Conservation (phyloP, 2,329 filamentous ascomycete species). For the Fusarium nodosum region DNA sequence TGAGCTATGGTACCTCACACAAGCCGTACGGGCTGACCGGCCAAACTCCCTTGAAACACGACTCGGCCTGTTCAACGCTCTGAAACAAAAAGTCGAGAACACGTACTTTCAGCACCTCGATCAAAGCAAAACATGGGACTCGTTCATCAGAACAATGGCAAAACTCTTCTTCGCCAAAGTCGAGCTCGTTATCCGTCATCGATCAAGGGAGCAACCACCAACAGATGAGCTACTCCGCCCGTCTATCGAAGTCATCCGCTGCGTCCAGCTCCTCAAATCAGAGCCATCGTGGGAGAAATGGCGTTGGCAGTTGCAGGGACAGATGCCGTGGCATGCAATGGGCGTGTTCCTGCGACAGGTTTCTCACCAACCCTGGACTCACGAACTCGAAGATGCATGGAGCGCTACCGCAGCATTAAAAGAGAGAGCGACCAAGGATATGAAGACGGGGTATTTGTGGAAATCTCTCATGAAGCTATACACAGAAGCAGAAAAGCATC, state of each 20-base stretch:
- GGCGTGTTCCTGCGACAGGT: slow-evolving; percentile 44
- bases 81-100: slow-evolving; percentile 27
- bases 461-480: slow-evolving; percentile 29
- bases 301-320: slow-evolving; percentile 51
- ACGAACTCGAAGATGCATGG: slow-evolving; percentile 46
- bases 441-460: slow-evolving; percentile 37
- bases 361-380: slow-evolving; percentile 40
- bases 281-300: slow-evolving; percentile 45
- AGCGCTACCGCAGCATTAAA: slow-evolving; percentile 22
- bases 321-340: slow-evolving; percentile 50
- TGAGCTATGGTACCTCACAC: slow-evolving; percentile 47
- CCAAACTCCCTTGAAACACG: slow-evolving; percentile 19
- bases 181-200: slow-evolving; percentile 42
- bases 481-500: slow-evolving; percentile 21
- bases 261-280: slow-evolving; percentile 40
- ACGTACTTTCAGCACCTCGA: slow-evolving; percentile 30
- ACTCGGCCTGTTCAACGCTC: slow-evolving; percentile 23
- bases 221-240: slow-evolving; percentile 10
- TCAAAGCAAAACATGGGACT: slow-evolving; percentile 20
- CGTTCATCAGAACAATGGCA: slow-evolving; percentile 42
- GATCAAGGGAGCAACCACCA: not conserved
- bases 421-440: slow-evolving; percentile 8
- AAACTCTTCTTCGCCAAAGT: slow-evolving; percentile 50
- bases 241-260: slow-evolving; percentile 41
- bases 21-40: slow-evolving; percentile 25